These are phyloP conservation scores for Aspergillus nomiae DNA, from an alignment of 2,329 filamentous ascomycete species.

Conservation along the genomic window DNA sequence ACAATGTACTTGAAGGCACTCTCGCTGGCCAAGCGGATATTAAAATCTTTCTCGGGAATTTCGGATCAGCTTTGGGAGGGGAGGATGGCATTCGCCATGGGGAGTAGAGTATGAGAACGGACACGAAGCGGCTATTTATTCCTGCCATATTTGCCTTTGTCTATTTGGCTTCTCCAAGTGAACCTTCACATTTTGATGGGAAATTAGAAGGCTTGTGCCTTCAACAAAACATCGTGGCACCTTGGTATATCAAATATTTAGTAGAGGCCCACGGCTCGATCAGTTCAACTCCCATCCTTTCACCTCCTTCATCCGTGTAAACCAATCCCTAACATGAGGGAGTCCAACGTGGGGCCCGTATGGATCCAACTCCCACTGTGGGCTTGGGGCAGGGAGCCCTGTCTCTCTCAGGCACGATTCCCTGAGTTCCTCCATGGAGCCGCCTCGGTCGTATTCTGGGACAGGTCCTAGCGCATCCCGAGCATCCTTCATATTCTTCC, in stretches of 20 bases:
- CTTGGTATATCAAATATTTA: neutral
- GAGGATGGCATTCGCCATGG: no score
- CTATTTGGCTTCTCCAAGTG: no score
- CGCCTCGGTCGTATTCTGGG: conserved; percentile 48
- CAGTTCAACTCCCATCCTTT: conserved; percentile 16
- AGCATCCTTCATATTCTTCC: conserved; percentile 33
- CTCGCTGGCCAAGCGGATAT: no score
- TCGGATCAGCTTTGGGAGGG: no score
- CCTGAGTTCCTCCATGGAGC: conserved; percentile 42
- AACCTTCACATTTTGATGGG: no score
- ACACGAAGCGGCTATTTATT: no score
- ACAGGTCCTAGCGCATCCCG: conserved; percentile 21
- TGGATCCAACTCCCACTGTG: conserved; percentile 48
- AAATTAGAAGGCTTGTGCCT: neutral
- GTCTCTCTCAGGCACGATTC: conserved; percentile 44
- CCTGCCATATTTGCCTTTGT: no score
- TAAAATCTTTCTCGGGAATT: no score
- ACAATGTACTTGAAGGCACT: no score
- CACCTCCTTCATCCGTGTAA: conserved; percentile 22
- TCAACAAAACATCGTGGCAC: neutral
- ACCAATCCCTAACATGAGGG: conserved; percentile 50
- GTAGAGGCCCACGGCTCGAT: neutral
- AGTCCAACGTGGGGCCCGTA: conserved; percentile 51
- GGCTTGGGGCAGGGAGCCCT: conserved; percentile 43
- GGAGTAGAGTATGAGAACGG: no score